A percentile compares a stretch with the other conserved stretches of the same genome.
Conservation (phyloP, 768 basidiomycete genomes). For the Russula emetica region DNA sequence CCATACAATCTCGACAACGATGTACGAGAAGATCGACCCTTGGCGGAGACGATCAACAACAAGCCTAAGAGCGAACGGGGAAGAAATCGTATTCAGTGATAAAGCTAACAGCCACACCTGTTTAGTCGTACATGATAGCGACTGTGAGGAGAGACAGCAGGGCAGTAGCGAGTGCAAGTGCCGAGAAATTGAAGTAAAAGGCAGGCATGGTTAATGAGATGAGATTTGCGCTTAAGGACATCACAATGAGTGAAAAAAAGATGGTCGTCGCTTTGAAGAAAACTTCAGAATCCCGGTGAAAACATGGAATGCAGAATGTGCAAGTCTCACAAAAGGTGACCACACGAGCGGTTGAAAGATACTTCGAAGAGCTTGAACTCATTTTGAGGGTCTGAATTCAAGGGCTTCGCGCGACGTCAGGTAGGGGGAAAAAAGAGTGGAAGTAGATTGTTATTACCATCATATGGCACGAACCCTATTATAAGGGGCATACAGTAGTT, state of each 20-base stretch:
- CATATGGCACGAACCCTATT: no score
- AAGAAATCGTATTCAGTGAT: background rate
- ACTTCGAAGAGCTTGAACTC: background rate
- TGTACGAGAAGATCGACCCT: constrained; percentile 39
- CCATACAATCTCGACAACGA: constrained; percentile 38
- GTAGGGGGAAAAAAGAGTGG: background rate
- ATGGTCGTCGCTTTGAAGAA: constrained; percentile 4
- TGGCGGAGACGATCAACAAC: constrained; percentile 36
- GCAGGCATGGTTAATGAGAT: constrained; percentile 28
- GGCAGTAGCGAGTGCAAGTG: constrained; percentile 34
- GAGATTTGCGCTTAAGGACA: constrained; percentile 34
- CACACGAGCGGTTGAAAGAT: background rate
- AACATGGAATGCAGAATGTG: background rate
- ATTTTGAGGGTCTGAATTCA: background rate
- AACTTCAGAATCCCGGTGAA: background rate
- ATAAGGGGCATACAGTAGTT: no score
- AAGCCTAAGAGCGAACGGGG: constrained; percentile 36
- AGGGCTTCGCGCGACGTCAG: background rate
- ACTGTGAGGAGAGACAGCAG: constrained; percentile 34
- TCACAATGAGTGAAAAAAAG: constrained; percentile 34
- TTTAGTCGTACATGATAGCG: constrained; percentile 31
- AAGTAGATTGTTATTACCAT: background rate
- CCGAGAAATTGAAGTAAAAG: constrained; percentile 29
- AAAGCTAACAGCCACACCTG: background rate
- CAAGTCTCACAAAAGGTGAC: constrained; percentile 5